These are phyloP conservation scores for Lachnellula occidentalis DNA, from an alignment of 2,329 filamentous ascomycete genomes.

Conservation along the genomic window DNA sequence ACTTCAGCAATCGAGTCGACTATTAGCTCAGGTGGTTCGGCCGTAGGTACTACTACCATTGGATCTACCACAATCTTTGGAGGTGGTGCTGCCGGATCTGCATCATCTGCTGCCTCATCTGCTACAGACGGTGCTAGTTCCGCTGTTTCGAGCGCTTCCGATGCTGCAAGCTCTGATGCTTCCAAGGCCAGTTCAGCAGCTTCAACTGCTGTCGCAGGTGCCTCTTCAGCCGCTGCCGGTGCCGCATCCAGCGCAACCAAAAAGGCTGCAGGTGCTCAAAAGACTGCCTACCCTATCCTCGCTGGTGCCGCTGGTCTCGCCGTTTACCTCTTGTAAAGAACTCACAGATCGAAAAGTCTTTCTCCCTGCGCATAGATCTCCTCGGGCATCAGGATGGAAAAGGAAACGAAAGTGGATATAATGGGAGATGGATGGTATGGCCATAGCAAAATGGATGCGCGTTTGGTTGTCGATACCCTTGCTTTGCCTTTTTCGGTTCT, in stretches of 20 bases:
- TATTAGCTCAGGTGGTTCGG: slow-evolving; percentile 11
- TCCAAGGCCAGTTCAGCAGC: too few species aligned
- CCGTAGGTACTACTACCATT: slow-evolving; percentile 12
- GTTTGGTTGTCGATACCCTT: slow-evolving; percentile 23
- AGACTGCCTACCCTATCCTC: slow-evolving; percentile 26
- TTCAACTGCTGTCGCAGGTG: background rate
- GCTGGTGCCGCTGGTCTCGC: slow-evolving; percentile 28
- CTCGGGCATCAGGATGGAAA: slow-evolving; percentile 11
- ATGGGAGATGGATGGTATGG: slow-evolving; percentile 8
- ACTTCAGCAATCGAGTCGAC: slow-evolving; percentile 17
- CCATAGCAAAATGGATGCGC: slow-evolving; percentile 6
- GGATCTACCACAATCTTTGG: slow-evolving; percentile 19
- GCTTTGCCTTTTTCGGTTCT: slow-evolving; percentile 15
- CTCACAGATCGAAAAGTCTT: background rate
- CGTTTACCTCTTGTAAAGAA: slow-evolving; percentile 28
- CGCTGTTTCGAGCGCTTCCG: slow-evolving; percentile 8
- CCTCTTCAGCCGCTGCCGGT: slow-evolving; percentile 1
- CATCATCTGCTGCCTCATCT: slow-evolving; percentile 14
- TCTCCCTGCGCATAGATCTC: slow-evolving; percentile 15
- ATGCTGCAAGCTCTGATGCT: background rate
- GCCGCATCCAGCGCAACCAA: slow-evolving; percentile 9
- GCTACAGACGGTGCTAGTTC: slow-evolving; percentile 9
- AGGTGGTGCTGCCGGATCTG: slow-evolving; percentile 4
- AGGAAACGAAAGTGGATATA: background rate
- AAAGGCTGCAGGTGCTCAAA: slow-evolving; percentile 17